Evolutionary conservation across 2,329 filamentous ascomycete species (phyloP), one percentile per base, ranked within the genome.

Genomic region (Pezicula radicicola): DNA sequence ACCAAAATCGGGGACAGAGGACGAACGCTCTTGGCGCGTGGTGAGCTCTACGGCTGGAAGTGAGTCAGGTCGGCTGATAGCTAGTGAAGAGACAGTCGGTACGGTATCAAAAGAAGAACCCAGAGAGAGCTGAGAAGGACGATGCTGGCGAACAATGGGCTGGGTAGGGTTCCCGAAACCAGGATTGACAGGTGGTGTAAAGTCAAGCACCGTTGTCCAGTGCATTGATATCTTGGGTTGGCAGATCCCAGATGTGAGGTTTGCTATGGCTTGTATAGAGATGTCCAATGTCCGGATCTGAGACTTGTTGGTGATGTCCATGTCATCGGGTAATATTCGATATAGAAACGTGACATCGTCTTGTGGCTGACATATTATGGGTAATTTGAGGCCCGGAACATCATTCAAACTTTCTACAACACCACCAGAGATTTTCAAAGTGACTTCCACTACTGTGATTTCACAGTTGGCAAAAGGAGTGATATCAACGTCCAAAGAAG

Each of bases 281-380:
- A 89, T 80, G 50, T 78, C 73, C 10, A 89, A 76, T 55, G 75
- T 78, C 53, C 74, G 75, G 54, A 73, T 72, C 44, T 71, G 72
- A 63, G 70, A 76, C 64, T 72, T 81, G 36, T 72, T 70, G 13
- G 59, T 63, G 18, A 56, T 54, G 43, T 66, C 63, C 50, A 62
- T 54, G 18, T 64, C 60, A 55, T 68, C 63, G 2, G 83, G 81
- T 10, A 72, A 70, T 53, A 90, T 78, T 49, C 80, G 81, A 71
- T 91, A 93, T 49, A 92, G 73, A 60, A 91, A 84, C 2, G 87
- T 88, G 55, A 90, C 72, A 66, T 91, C 87, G 63, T 93, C 89
- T 60, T 88, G 85, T 15, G 87, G 81, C 13, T 83, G 83, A 64
- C 85, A 86, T 40, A 75, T 74, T 25, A 87, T 71, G 4, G 84